Evolutionary conservation across 2,329 filamentous ascomycete species (phyloP), one percentile per base, ranked within the genome.

Genomic region (Talaromyces sp.): DNA sequence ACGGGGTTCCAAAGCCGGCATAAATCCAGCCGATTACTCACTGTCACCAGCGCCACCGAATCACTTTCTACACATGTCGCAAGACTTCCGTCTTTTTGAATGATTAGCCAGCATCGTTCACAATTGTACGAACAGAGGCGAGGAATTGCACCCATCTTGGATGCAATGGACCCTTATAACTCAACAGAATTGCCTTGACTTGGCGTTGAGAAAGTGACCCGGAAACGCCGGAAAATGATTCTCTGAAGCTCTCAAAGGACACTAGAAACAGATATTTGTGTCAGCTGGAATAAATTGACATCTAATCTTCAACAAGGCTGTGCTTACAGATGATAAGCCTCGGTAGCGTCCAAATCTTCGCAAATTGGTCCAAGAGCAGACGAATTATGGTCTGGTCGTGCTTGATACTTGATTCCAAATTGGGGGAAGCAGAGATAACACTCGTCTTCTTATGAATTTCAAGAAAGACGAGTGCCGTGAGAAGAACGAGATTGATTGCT

Each of bases 401-500:
- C 1, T 67, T 62, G 13, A 70, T 67, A 45, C 63, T 54, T 5
- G 68, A 40, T 7, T 40, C 34, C 19, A 67, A 38, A 54, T 59
- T 61, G 22, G 47, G 7, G n/a, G 22, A 7, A 47, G 65, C 38
- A 49, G 66, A 34, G 25, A 27, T 19, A 19, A 54, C 10, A 19
- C n/a, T 58, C 61, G 43, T 63, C 36, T 34, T 56, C 40, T 27
- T 56, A 29, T 77, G 75, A 2, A 78, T 63, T 65, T 77, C 69
- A 5, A 75, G 63, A 10, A 76, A 66, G 43, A 72, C 69, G 8
- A 78, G 69, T 27, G 72, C 70, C 8, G 70, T 67, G 36, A 73
- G 74, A n/a, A 73, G 65, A 19, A 74, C 75, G 36, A 78, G 71
- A 38, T 70, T 73, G 49, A 78, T 72, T n/a, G 75, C 76, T 10